These are phyloP conservation scores for Melaleuca alternifolia DNA, from an alignment of 345 rosid genomes.

Conservation along the genomic window DNA sequence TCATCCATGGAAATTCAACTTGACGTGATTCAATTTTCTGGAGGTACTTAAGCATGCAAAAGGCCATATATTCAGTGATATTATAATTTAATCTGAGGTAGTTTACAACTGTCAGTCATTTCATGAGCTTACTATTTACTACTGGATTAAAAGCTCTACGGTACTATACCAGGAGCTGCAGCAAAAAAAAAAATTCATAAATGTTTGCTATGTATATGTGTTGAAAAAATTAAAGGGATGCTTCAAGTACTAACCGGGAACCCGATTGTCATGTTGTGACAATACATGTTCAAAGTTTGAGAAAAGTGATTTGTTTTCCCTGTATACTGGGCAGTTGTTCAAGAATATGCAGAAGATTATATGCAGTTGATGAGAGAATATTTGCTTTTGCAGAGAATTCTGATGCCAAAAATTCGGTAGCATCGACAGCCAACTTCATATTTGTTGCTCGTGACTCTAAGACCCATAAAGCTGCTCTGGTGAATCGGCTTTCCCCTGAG, in stretches of 20 bases:
- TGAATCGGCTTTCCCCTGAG: slow-evolving; percentile 62
- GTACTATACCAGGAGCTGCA: background rate
- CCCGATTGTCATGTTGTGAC: background rate
- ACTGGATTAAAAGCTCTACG: background rate
- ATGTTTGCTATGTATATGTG: background rate
- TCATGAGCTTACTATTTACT: background rate
- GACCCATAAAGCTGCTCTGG: slow-evolving; percentile 70
- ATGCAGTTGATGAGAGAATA: background rate
- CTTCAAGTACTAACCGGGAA: background rate
- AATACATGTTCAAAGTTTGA: background rate
- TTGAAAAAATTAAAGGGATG: background rate
- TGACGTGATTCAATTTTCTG: slow-evolving; percentile 44
- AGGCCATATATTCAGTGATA: background rate
- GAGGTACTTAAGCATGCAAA: slow-evolving; percentile 15
- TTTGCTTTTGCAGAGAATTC: slow-evolving; percentile 28
- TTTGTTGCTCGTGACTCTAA: slow-evolving; percentile 79
- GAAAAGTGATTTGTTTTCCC: background rate
- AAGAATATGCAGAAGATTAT: background rate
- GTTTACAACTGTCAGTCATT: background rate
- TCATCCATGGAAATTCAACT: slow-evolving; percentile 84
- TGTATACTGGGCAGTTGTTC: background rate
- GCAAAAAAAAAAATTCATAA: background rate
- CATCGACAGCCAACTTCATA: slow-evolving; percentile 62
- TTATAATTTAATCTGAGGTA: background rate
- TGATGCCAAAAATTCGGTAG: slow-evolving; percentile 34